Evolutionary conservation across 805 yeast genomes (phyloP), one percentile per base, ranked within the genome.

Genomic region (Kazachstania viticola): DNA sequence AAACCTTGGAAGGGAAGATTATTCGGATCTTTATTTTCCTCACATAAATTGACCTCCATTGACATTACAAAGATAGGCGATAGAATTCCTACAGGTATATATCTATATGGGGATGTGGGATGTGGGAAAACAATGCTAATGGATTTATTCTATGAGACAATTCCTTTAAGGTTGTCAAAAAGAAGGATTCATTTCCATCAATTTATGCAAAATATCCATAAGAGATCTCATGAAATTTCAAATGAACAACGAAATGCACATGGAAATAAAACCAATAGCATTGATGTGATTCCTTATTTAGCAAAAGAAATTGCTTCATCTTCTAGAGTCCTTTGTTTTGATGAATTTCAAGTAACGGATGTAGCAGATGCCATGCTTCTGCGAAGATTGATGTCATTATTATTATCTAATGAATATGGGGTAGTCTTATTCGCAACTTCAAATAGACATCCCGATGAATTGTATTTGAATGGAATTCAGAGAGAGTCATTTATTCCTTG

Each of bases 311-410:
- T 91, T 34, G 81, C 96, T 1, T 69, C 69, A 40, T 64, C 68
- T 30, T 68, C 91, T 4, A 78, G 88, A 1, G 74, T 91, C 1
- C 56, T 91, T 37, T 91, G 98, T 56, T 83, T 91, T 53, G 98
- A 91, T 59, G 98, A 91, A 60, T 88, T 91, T 51, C 97, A 91
- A 58, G 98, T 91, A 27, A 84, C 95, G 1, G 98, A 91, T 55
- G 96, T 91, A 19, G 98, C 97, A 0, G 98, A 91, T 57, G 98
- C 98, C 2, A 91, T 91, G 97, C 65, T 91, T 21, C 64, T 91
- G 27, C 71, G 98, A 40, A 65, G 95, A 31, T 61, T 87, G 25
- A 49, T 83, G 25, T 71, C 73, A 46, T 56, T 73, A 24, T 64
- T 82, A n/a, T 58, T 87, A 35, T 70, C 79, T 28, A 72, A 76